Conservation (phyloP, 225 moss, liverwort and hornwort species). For the Physcomitrium patens region DNA sequence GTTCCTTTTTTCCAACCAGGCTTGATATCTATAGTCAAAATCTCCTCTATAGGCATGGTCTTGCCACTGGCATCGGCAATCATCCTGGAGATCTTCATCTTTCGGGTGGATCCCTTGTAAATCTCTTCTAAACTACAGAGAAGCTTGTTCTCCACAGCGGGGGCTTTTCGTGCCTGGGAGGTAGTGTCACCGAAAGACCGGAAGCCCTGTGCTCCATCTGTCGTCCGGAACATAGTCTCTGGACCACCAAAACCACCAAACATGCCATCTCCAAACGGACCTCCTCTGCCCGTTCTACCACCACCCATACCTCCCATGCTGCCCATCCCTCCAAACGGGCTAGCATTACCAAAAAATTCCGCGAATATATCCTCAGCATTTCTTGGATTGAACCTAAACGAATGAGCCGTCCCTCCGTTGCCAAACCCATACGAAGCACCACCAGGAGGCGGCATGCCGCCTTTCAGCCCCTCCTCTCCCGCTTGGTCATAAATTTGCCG, state of each 20-base stretch:
- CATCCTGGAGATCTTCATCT: constrained; percentile 99
- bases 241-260: constrained; percentile 59
- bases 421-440: constrained; percentile 45
- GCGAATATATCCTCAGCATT: constrained; percentile 68
- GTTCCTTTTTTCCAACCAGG: constrained; percentile 99
- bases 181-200: constrained; percentile 85
- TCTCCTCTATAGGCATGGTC: constrained; percentile 95
- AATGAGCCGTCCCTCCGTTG: constrained; percentile 36
- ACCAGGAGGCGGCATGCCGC: constrained; percentile 73
- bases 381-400: constrained; percentile 64
- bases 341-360: constrained; percentile 62
- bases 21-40: constrained; percentile 97
- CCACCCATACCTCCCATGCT: constrained; percentile 47
- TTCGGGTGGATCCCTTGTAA: constrained; percentile 89
- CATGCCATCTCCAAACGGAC: constrained; percentile 60
- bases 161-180: constrained; percentile 89
- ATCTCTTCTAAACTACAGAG: constrained; percentile 95
- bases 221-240: constrained; percentile 42
- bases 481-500: constrained; percentile 94
- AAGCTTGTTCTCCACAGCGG: constrained; percentile 93
- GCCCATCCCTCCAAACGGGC: constrained; percentile 50
- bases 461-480: constrained; percentile 98
- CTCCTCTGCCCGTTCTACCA: constrained; percentile 39
- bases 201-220: constrained; percentile 69
- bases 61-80: constrained; percentile 93